Evolutionary conservation across 164 flowering plant genomes (phyloP).

Genomic region (Vitis amurensis): DNA sequence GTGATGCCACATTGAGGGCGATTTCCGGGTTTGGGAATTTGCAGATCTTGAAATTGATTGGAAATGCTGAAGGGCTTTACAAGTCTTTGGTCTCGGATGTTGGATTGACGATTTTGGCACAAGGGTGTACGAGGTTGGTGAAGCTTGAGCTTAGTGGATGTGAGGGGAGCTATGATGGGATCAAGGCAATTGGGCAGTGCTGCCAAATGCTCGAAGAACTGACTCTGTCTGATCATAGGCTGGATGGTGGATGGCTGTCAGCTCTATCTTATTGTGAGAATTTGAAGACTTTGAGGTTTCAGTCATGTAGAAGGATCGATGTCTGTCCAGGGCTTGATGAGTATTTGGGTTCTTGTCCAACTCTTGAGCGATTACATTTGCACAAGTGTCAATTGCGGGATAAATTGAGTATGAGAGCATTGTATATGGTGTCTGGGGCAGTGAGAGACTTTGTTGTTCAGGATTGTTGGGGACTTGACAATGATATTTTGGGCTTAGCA

Average conservation of each 20-base stretch:
- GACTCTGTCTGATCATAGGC: conserved; percentile 62
- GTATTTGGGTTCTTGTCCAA: conserved; percentile 67
- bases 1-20: conserved; percentile 59
- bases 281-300: conserved; percentile 78
- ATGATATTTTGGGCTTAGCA: conserved; percentile 62
- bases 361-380: conserved; percentile 69
- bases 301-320: conserved; percentile 76
- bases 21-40: conserved; percentile 70
- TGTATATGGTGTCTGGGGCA: conserved; percentile 62
- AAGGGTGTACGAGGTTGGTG: conserved; percentile 81
- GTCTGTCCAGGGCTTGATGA: conserved; percentile 53
- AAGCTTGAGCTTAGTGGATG: conserved; percentile 89
- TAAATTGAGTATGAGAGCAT: conserved; percentile 50
- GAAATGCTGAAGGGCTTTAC: conserved; percentile 62
- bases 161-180: conserved; percentile 94
- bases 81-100: conserved; percentile 64
- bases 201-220: conserved; percentile 91
- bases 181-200: conserved; percentile 85
- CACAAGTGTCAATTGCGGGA: conserved; percentile 81
- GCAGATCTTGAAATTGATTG: conserved; percentile 74
- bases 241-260: conserved; percentile 93
- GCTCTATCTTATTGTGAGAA: conserved; percentile 72
- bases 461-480: conserved; percentile 92
- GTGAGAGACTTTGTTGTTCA: conserved; percentile 60
- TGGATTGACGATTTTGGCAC: conserved; percentile 87